Percentiles rank a stretch among this genome's conserved stretches.
These are phyloP conservation scores for Cryptococcus sp. DNA, from an alignment of 1,284 basidiomycete species.

Conservation along the genomic window DNA sequence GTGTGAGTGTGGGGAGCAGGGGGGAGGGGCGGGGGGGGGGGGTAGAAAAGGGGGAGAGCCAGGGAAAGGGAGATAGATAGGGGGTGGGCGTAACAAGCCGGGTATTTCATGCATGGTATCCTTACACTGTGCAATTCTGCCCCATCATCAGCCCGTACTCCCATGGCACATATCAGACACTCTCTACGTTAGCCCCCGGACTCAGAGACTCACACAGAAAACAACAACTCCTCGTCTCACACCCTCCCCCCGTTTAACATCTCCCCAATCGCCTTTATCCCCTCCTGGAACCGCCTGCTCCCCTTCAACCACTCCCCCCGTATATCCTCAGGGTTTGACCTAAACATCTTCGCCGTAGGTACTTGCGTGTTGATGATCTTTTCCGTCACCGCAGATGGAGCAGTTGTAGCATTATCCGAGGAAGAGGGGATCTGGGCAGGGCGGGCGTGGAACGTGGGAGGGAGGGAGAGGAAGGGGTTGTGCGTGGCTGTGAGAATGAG, in stretches of 20 bases:
- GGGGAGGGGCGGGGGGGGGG: too few relatives aligned
- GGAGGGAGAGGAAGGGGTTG: constrained; percentile 46
- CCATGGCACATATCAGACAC: neutral
- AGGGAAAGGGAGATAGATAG: too few relatives aligned
- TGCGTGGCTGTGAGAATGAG: constrained; percentile 34
- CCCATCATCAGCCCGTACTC: neutral
- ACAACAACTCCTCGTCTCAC: neutral
- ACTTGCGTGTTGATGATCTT: constrained; percentile 12
- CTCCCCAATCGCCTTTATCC: constrained; percentile 38
- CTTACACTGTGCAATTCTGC: neutral
- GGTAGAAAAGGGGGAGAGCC: too few relatives aligned
- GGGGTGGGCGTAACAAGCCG: neutral
- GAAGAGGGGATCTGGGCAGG: constrained; percentile 1
- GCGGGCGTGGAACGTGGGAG: constrained; percentile 28
- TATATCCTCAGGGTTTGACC: constrained; percentile 36
- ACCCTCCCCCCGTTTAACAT: constrained; percentile 29
- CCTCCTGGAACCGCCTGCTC: constrained; percentile 31
- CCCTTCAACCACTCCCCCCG: constrained; percentile 32
- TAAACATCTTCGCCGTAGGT: constrained; percentile 34
- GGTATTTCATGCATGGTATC: constrained; percentile 9
- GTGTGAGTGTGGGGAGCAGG: neutral
- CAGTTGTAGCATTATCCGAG: constrained; percentile 4
- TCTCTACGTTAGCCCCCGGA: neutral
- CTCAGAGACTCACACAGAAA: neutral
- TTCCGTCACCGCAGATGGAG: neutral